Base-by-base conservation (phyloP, 2,329 filamentous ascomycete species). In the Fusarium nurragi region DNA sequence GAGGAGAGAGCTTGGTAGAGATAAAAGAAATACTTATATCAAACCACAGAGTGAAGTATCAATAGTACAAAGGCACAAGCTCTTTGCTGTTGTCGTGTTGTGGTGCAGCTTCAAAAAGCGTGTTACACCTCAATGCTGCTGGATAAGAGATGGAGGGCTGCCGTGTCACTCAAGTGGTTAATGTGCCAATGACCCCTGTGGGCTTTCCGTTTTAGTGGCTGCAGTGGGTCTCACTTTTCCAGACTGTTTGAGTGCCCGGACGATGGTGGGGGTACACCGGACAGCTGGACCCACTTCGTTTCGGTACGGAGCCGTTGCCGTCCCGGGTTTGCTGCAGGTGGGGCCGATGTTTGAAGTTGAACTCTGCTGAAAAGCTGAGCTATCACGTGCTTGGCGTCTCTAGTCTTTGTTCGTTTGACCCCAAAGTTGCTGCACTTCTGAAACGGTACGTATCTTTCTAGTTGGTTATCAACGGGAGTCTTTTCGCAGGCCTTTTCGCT, bases 101-200 rank as follows among this genome's bases (percentile, higher is more conserved):
- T 57, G 50, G 60, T 47, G 40, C 51, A 48, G 53, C 36, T 59
- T 49, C 45, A 28, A 53, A 51, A 22, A 53, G 45, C 48, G 53
- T 67, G 48, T 52, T 51, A 41, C 47, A 52, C 51, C 39, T 58
- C 49, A 44, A 52, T 32, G 23, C 48, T 50, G 49, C 48, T 50
- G 49, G 11, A 28, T 32, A 46, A 28, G 30, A 61, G 64, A 51
- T 68, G 64, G 64, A 68, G 64, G 64, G 64, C 46, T 45, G 59
- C 51, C 51, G 62, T 68, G 54, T 64, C 54, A 64, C 62, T 67
- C 44, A 30, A 67, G 52, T 68, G 64, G 64, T 59, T 54, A 39
- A 67, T 60, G 39, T n/a, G 39, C 21, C 30, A 19, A 34, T 26
- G 22, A 58, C 51, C 49, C 60, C 51, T 68, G 60, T 51, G 36